Evolutionary conservation across 805 yeast genomes (phyloP).

Genomic region (Ogataea nitratoaversa): DNA sequence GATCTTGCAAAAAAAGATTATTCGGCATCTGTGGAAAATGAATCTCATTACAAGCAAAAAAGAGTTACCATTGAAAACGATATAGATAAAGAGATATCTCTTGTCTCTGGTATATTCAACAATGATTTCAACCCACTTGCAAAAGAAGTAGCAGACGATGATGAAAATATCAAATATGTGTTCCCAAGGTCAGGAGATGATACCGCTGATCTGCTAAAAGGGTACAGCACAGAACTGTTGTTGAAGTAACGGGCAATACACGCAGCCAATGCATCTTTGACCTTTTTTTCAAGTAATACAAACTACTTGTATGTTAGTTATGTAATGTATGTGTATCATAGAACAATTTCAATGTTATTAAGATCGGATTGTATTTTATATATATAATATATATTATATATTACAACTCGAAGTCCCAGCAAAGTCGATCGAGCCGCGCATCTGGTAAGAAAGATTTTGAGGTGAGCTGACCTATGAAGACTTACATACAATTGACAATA

Average conservation of each 20-base stretch:
- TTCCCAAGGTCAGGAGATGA: background rate
- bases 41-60: background rate
- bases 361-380: too few relatives aligned
- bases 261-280: too few relatives aligned
- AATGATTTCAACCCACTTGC: background rate
- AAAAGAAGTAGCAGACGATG: background rate
- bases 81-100: background rate
- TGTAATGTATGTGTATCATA: too few relatives aligned
- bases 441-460: too few relatives aligned
- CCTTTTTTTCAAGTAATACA: slow-evolving; percentile 1
- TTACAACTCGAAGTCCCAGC: too few relatives aligned
- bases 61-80: background rate
- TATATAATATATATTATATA: too few relatives aligned
- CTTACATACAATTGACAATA: too few relatives aligned
- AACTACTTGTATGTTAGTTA: background rate
- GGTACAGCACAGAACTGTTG: background rate
- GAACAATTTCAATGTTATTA: too few relatives aligned
- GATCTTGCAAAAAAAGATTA: slow-evolving; percentile 1
- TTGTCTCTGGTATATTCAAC: background rate
- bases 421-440: too few relatives aligned
- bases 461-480: too few relatives aligned
- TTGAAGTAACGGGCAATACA: background rate
- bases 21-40: slow-evolving; percentile 2
- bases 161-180: background rate
- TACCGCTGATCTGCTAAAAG: background rate